Percentiles rank a stretch among this genome's conserved stretches.
These are phyloP conservation scores for Claviceps sp. DNA, from an alignment of 2,329 filamentous ascomycete species.

Conservation along the genomic window DNA sequence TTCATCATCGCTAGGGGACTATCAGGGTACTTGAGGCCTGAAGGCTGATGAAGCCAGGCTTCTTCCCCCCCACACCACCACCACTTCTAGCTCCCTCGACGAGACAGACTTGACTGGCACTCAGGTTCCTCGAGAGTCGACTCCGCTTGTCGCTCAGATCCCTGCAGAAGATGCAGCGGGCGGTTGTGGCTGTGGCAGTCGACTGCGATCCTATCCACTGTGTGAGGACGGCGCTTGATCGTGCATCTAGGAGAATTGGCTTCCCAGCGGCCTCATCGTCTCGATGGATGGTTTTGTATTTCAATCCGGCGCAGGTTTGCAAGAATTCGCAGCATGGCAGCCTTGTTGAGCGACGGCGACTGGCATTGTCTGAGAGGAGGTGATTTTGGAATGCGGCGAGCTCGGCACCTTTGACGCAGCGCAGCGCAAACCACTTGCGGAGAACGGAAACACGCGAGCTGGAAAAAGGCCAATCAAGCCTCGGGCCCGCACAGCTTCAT, in stretches of 20 bases:
- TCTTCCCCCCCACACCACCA: constrained; percentile 4
- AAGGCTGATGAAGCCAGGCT: background rate
- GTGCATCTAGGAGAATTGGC: background rate
- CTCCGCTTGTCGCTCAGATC: constrained; percentile 10
- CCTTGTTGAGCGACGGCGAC: background rate
- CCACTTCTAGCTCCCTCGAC: background rate
- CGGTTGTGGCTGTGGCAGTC: constrained; percentile 2
- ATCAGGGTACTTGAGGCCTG: too few relatives aligned
- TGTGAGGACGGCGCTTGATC: background rate
- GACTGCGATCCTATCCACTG: background rate
- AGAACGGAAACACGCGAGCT: background rate
- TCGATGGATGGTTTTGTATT: background rate
- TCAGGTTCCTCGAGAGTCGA: background rate
- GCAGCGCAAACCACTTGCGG: constrained; percentile 2
- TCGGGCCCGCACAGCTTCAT: background rate
- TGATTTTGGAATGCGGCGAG: constrained; percentile 5
- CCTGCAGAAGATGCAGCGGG: constrained; percentile 11
- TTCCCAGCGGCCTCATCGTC: background rate
- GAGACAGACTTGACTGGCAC: background rate
- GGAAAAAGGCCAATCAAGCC: background rate
- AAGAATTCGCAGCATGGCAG: too few relatives aligned
- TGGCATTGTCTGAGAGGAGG: background rate
- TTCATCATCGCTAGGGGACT: too few relatives aligned
- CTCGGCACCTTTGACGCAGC: constrained; percentile 5
- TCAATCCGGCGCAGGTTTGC: too few relatives aligned